Conservation (phyloP, 371 early-diverging fungal species). For the Apophysomyces variabilis region DNA sequence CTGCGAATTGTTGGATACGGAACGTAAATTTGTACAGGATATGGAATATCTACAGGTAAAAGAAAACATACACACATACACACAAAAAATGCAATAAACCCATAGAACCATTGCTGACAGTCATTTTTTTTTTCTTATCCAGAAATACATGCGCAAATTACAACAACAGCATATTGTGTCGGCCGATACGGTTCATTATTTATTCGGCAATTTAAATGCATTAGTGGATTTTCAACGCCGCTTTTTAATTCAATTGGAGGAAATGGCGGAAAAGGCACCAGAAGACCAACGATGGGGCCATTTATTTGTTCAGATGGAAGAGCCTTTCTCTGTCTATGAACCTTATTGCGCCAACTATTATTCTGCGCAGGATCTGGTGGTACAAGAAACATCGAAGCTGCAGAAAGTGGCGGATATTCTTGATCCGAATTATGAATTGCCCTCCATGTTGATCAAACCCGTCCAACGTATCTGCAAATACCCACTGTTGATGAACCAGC, state of each 20-base stretch:
- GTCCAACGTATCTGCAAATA: constrained; percentile 98
- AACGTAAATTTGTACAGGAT: constrained; percentile 92
- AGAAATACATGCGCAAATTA: constrained; percentile 66
- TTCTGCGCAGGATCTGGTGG: constrained; percentile 70
- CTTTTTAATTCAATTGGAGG: constrained; percentile 91
- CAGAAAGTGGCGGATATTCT: constrained; percentile 69
- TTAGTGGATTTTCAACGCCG: constrained; percentile 96
- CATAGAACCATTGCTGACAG: too few relatives aligned
- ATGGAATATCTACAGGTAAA: constrained; percentile 83
- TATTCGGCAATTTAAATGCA: constrained; percentile 92
- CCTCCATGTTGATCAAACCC: constrained; percentile 94
- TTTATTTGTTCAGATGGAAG: constrained; percentile 80
- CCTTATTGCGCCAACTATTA: constrained; percentile 94
- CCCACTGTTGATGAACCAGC: constrained; percentile 86
- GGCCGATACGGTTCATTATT: constrained; percentile 74
- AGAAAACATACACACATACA: background rate
- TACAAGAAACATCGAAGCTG: constrained; percentile 56
- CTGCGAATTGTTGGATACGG: constrained; percentile 91
- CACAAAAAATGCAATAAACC: too few relatives aligned
- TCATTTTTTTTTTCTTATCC: constrained; percentile 7
- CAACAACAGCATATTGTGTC: constrained; percentile 66
- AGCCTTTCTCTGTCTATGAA: constrained; percentile 91
- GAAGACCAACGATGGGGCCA: constrained; percentile 89
- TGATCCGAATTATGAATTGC: constrained; percentile 87
- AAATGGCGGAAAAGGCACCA: constrained; percentile 71